A percentile compares a stretch with the other conserved stretches of the same genome.
phyloP scores from a whole-genome alignment of 2,329 filamentous ascomycete species.

The Talaromyces amestolkiae region DNA sequence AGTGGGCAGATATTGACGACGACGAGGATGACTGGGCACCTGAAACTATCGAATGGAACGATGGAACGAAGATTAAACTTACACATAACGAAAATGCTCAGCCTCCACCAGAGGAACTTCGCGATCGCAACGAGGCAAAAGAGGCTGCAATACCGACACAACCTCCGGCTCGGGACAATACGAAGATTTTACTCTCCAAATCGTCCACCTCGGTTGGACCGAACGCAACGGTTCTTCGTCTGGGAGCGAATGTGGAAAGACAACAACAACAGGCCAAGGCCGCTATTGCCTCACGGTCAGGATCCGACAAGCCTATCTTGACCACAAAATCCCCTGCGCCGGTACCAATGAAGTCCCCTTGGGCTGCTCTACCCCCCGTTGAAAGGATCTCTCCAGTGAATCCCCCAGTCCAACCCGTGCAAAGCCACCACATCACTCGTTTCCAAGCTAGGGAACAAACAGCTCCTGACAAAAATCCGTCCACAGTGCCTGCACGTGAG shows the following conservation, averaged over 20 bases:
- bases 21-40: slow-evolving; percentile 68
- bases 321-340: slow-evolving; percentile 49
- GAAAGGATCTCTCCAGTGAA: slow-evolving; percentile 75
- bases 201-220: slow-evolving; percentile 47
- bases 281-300: slow-evolving; percentile 47
- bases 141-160: slow-evolving; percentile 24
- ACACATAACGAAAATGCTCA: slow-evolving; percentile 43
- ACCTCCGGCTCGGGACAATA: slow-evolving; percentile 26
- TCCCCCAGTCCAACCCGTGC: slow-evolving; percentile 36
- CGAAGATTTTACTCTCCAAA: slow-evolving; percentile 33
- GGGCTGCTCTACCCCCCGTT: slow-evolving; percentile 81
- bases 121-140: slow-evolving; percentile 23
- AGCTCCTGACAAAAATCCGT: slow-evolving; percentile 54
- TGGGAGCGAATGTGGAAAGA: slow-evolving; percentile 47
- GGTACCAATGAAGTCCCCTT: slow-evolving; percentile 80
- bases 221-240: slow-evolving; percentile 50
- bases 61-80: slow-evolving; percentile 64
- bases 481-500: slow-evolving; percentile 64
- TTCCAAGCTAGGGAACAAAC: slow-evolving; percentile 56
- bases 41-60: slow-evolving; percentile 67
- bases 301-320: slow-evolving; percentile 53
- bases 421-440: slow-evolving; percentile 45
- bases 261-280: slow-evolving; percentile 40
- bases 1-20: slow-evolving; percentile 69
- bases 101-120: slow-evolving; percentile 23